These are phyloP conservation scores for Stachybotrys elegans DNA, from an alignment of 2,329 filamentous ascomycete species.

Conservation along the genomic window DNA sequence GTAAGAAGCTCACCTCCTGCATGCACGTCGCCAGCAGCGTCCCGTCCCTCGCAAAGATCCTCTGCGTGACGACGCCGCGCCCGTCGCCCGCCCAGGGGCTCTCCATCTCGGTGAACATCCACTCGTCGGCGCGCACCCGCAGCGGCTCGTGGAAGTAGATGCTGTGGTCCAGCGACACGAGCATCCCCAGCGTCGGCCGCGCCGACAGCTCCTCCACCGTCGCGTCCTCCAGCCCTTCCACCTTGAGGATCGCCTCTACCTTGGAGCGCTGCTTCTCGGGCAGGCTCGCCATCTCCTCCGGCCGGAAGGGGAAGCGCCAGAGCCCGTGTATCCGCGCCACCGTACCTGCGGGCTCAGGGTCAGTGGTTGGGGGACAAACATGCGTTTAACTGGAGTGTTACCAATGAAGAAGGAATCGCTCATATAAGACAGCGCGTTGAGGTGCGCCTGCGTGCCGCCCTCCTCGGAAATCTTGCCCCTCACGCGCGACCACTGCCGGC, in stretches of 20 bases:
- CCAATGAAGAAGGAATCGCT: slow-evolving; percentile 91
- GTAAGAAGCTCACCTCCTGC: slow-evolving; percentile 65
- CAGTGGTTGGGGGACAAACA: too few species aligned
- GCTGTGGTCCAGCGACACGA: slow-evolving; percentile 74
- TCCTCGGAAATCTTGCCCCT: slow-evolving; percentile 66
- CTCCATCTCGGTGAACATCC: slow-evolving; percentile 77
- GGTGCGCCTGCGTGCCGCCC: slow-evolving; percentile 74
- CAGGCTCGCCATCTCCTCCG: slow-evolving; percentile 48
- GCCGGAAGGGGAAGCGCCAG: slow-evolving; percentile 62
- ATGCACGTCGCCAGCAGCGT: slow-evolving; percentile 72
- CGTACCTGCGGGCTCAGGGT: too few species aligned
- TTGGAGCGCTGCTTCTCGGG: slow-evolving; percentile 33
- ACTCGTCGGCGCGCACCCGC: slow-evolving; percentile 59
- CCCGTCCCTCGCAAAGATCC: slow-evolving; percentile 67
- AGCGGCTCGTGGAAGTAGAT: slow-evolving; percentile 63
- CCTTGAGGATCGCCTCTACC: slow-evolving; percentile 32
- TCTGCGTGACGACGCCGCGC: slow-evolving; percentile 69
- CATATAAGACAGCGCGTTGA: slow-evolving; percentile 88
- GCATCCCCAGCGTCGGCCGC: slow-evolving; percentile 69
- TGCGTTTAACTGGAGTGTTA: too few species aligned
- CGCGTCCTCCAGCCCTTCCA: slow-evolving; percentile 32
- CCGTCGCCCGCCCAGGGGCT: slow-evolving; percentile 77
- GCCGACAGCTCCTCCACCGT: slow-evolving; percentile 41
- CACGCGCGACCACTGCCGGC: slow-evolving; percentile 70
- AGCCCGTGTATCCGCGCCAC: slow-evolving; percentile 75